These are phyloP conservation scores for Curvularia verruculosa DNA, from an alignment of 2,329 filamentous ascomycete species.

Conservation along the genomic window DNA sequence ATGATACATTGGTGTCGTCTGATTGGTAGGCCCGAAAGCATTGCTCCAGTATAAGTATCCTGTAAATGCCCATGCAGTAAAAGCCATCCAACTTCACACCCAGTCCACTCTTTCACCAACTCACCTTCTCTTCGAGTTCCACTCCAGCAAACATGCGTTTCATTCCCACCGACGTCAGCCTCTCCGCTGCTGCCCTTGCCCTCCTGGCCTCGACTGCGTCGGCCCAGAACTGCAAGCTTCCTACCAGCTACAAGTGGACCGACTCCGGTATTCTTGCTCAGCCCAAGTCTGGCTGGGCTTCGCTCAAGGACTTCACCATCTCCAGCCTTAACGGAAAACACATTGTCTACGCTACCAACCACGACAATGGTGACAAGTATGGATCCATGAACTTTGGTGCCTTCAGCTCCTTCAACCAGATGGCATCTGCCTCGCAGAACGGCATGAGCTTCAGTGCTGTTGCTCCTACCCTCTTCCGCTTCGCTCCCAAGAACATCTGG, in stretches of 20 bases:
- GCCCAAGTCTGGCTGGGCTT: slow-evolving; percentile 61
- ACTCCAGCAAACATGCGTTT: slow-evolving; percentile 15
- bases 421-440: slow-evolving; percentile 61
- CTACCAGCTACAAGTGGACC: slow-evolving; percentile 63
- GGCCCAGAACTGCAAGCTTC: slow-evolving; percentile 56
- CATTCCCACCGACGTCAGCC: slow-evolving; percentile 9
- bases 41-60: slow-evolving; percentile 12
- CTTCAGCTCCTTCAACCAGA: slow-evolving; percentile 60
- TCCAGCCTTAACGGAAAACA: slow-evolving; percentile 63
- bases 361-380: slow-evolving; percentile 54
- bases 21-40: background rate
- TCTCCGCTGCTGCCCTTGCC: slow-evolving; percentile 12
- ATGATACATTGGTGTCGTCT: background rate
- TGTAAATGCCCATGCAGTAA: background rate
- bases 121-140: background rate
- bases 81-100: background rate
- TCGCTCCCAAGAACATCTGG: slow-evolving; percentile 66
- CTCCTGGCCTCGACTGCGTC: slow-evolving; percentile 21
- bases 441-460: slow-evolving; percentile 56
- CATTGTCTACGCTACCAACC: slow-evolving; percentile 64
- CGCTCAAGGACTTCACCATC: slow-evolving; percentile 68
- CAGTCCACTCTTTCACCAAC: background rate
- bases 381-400: slow-evolving; percentile 65
- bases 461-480: slow-evolving; percentile 69
- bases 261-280: slow-evolving; percentile 58